Conservation (phyloP, 1,139 yeast genomes). For the Blastobotrys malaysiensis region DNA sequence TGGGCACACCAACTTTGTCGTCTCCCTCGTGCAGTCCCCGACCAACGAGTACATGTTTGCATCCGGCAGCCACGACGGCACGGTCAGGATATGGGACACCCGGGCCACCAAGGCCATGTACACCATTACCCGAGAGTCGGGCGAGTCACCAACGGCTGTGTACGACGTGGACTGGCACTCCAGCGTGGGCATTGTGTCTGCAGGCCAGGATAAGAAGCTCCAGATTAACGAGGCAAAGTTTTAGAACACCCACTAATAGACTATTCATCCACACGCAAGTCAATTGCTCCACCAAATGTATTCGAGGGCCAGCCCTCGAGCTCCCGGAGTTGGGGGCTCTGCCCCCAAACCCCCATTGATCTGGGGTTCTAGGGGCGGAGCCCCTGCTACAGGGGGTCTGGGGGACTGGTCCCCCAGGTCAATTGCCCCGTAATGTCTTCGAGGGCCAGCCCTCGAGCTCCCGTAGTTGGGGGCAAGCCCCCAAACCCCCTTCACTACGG, state of each 20-base stretch:
- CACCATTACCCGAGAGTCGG: slow-evolving; percentile 68
- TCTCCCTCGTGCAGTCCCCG: slow-evolving; percentile 57
- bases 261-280: too few relatives aligned
- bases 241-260: not conserved
- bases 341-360: too few relatives aligned
- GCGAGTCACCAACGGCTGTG: slow-evolving; percentile 48
- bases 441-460: too few relatives aligned
- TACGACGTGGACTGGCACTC: slow-evolving; percentile 84
- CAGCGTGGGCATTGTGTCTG: slow-evolving; percentile 79
- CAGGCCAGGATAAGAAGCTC: slow-evolving; percentile 89
- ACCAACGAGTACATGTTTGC: slow-evolving; percentile 57
- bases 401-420: too few relatives aligned
- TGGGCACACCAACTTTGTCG: slow-evolving; percentile 93
- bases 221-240: slow-evolving; percentile 53
- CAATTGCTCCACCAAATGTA: too few relatives aligned
- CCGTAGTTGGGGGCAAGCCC: too few relatives aligned
- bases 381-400: too few relatives aligned
- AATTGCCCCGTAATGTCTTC: too few relatives aligned
- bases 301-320: not conserved
- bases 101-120: slow-evolving; percentile 82
- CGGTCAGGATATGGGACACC: slow-evolving; percentile 92
- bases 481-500: too few relatives aligned
- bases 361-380: too few relatives aligned
- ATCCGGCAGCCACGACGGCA: slow-evolving; percentile 92
- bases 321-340: too few relatives aligned